These are phyloP conservation scores for Pharnaceum exiguum DNA, from an alignment of 148 eudicot genomes.

Conservation along the genomic window DNA sequence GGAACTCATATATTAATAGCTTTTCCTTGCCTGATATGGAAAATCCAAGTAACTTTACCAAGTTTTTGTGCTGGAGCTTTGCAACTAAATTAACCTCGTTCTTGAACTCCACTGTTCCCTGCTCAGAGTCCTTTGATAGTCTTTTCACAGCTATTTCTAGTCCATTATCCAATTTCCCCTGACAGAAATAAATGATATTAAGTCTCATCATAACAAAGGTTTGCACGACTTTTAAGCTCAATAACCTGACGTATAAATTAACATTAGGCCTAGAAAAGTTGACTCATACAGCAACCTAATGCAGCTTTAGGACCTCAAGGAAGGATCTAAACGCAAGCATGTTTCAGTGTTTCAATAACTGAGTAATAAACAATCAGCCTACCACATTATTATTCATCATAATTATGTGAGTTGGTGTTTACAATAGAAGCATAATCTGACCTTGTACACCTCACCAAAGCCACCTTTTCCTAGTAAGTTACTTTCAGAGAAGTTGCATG, in stretches of 20 bases:
- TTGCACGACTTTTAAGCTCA: not conserved
- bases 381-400: too few relatives aligned
- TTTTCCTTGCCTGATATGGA: constrained; percentile 18
- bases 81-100: constrained; percentile 21
- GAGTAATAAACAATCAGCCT: too few relatives aligned
- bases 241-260: too few relatives aligned
- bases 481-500: constrained; percentile 17
- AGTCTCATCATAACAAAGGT: not conserved
- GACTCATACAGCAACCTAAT: too few relatives aligned
- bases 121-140: constrained; percentile 17
- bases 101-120: constrained; percentile 22
- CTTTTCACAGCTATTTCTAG: constrained; percentile 27
- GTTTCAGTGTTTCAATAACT: too few relatives aligned
- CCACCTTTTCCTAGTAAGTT: constrained; percentile 30
- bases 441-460: constrained; percentile 31
- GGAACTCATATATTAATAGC: constrained; percentile 23
- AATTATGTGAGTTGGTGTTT: too few relatives aligned
- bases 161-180: constrained; percentile 23
- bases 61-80: constrained; percentile 31
- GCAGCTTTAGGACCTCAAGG: too few relatives aligned
- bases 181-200: not conserved
- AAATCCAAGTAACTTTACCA: constrained; percentile 25
- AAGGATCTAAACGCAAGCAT: too few relatives aligned
- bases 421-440: not conserved
- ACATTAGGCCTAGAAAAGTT: too few relatives aligned